Evolutionary conservation across 345 rosid species (phyloP), one percentile per base, ranked within the genome.

Genomic region (Abelmoschus esculentus): DNA sequence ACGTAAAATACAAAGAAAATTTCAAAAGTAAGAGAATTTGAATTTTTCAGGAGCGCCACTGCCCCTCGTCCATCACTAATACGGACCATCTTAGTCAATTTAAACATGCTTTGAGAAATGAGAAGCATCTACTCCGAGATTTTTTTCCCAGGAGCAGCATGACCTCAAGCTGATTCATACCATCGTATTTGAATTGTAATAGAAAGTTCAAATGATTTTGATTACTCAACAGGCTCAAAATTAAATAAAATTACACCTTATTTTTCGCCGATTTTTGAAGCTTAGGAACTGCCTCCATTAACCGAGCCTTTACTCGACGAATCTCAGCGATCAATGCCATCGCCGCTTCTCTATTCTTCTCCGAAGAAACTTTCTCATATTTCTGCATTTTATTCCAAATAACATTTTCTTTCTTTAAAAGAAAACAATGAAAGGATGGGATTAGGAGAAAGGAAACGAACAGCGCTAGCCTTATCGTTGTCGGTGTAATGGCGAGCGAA

Each of bases 301-400:
- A 76, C 26, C 90, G 80, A 18, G 92, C 90, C 74, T 87, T 93
- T 15, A 82, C 80, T 67, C 89, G 81, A 67, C 95, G 90, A 80
- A 87, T 77, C 83, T 88, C 98, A 11, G 97, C 97, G 49, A 81
- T 89, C 84, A 86, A 70, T 3, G 92, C 95, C 14, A 80, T 91
- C 0, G 80, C 83, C 17, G 84, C 78, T n/a, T 96, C 95, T 77
- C 91, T 80, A 14, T 85, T 93, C 13, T 15, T 79, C 76, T 93
- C 92, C 56, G 15, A 72, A 8, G 89, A 71, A 10, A 83, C 91
- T 77, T 71, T 47, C 75, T 90, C 88, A 19, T 83, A 80, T 88
- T 91, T 89, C 96, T 89, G 80, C 73, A 72, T 6, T 42, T 53
- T 13, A 15, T 64, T 18, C 11, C 52, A 47, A 46, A 46, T 10